A percentile compares a stretch with the other conserved stretches of the same genome.
Conservation (phyloP, 2,329 filamentous ascomycete species). For the Penicillium nordicum region DNA sequence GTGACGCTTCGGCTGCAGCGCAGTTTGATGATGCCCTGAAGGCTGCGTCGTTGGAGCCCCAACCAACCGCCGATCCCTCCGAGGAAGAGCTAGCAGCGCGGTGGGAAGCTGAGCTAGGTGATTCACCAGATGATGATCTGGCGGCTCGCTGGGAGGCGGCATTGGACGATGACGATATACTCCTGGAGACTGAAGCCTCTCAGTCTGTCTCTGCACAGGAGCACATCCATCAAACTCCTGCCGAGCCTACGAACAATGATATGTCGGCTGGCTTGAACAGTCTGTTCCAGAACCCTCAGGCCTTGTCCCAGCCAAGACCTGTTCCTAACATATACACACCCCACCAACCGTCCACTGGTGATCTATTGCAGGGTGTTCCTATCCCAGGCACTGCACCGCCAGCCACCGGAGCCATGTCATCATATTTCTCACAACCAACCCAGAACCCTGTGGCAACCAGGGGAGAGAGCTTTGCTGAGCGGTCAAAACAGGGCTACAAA, state of each 20-base stretch:
- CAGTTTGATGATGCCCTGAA: slow-evolving; percentile 25
- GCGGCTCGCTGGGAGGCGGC: slow-evolving; percentile 62
- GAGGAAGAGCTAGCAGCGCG: slow-evolving; percentile 70
- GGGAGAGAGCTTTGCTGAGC: slow-evolving; percentile 82
- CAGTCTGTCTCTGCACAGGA: slow-evolving; percentile 22
- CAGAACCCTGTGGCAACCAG: slow-evolving; percentile 43
- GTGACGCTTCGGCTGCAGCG: slow-evolving; percentile 30
- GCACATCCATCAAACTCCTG: slow-evolving; percentile 22
- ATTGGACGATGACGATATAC: slow-evolving; percentile 69
- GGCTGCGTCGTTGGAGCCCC: slow-evolving; percentile 15
- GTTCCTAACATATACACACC: slow-evolving; percentile 49
- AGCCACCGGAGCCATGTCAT: slow-evolving; percentile 14
- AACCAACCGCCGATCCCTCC: slow-evolving; percentile 15
- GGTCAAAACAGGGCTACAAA: slow-evolving; percentile 84
- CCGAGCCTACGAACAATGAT: slow-evolving; percentile 16
- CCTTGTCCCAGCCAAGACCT: slow-evolving; percentile 18
- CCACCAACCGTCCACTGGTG: slow-evolving; percentile 49
- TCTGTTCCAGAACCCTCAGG: slow-evolving; percentile 29
- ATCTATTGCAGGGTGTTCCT: slow-evolving; percentile 42
- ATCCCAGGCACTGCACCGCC: slow-evolving; percentile 19
- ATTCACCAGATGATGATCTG: slow-evolving; percentile 59
- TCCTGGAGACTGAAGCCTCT: slow-evolving; percentile 62
- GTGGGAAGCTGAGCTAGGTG: slow-evolving; percentile 78
- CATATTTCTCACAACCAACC: slow-evolving; percentile 28
- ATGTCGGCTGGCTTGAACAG: slow-evolving; percentile 20